Percentiles rank a stretch among this genome's conserved stretches.
Evolutionary conservation across 2,329 filamentous ascomycete species (phyloP).

Genomic region (Aspergillus melleus): DNA sequence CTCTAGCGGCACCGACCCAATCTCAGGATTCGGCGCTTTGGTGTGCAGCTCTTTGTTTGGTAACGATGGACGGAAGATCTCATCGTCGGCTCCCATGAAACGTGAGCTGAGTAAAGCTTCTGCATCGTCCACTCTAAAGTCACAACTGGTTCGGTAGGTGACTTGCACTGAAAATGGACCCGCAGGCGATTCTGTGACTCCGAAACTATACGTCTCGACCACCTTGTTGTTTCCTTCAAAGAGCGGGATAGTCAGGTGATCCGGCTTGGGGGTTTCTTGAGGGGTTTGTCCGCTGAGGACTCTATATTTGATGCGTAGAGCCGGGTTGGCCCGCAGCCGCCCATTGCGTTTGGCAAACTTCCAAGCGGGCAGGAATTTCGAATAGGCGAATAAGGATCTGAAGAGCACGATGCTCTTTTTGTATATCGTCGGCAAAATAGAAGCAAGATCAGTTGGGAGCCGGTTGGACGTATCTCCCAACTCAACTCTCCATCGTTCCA

Average conservation of each 20-base stretch:
- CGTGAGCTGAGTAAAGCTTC: slow-evolving; percentile 88
- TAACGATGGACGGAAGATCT: slow-evolving; percentile 79
- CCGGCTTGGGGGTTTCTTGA: slow-evolving; percentile 55
- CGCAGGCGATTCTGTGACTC: slow-evolving; percentile 80
- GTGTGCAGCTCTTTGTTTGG: slow-evolving; percentile 50
- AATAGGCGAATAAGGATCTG: slow-evolving; percentile 79
- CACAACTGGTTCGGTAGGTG: slow-evolving; percentile 82
- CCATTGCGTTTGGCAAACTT: slow-evolving; percentile 75
- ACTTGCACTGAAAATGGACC: slow-evolving; percentile 81
- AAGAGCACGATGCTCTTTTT: slow-evolving; percentile 97
- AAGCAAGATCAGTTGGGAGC: slow-evolving; percentile 56
- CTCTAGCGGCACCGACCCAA: slow-evolving; percentile 73
- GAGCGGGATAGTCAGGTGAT: slow-evolving; percentile 71
- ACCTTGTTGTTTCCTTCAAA: slow-evolving; percentile 63
- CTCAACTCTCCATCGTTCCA: slow-evolving; percentile 90
- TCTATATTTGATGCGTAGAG: slow-evolving; percentile 76
- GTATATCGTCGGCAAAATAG: slow-evolving; percentile 81
- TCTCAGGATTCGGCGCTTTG: slow-evolving; percentile 48
- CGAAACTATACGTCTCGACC: slow-evolving; percentile 76
- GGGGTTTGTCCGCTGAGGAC: slow-evolving; percentile 62
- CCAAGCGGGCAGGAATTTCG: slow-evolving; percentile 81
- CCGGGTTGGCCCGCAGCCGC: slow-evolving; percentile 64
- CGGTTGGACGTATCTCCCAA: slow-evolving; percentile 63
- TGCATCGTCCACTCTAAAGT: slow-evolving; percentile 86
- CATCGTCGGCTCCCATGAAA: slow-evolving; percentile 88